These are phyloP conservation scores for Malassezia brasiliensis DNA, from an alignment of 1,284 basidiomycete species.

Conservation along the genomic window DNA sequence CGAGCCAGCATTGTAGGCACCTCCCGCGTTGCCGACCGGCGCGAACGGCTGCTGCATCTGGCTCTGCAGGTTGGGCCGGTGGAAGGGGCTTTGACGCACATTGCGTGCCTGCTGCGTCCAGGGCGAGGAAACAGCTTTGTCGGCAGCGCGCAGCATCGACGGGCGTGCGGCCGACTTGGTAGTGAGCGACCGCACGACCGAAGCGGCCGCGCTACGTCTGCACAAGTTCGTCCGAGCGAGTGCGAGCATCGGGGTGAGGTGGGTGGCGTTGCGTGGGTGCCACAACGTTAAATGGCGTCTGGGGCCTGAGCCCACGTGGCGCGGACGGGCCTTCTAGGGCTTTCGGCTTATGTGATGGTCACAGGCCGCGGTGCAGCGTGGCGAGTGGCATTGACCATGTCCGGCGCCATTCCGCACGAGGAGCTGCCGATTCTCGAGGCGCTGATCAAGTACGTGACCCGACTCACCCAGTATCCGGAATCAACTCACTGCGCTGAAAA, in stretches of 20 bases:
- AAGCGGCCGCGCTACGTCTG: not conserved
- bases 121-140: not conserved
- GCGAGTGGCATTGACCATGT: conserved; percentile 23
- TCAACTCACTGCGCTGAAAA: conserved; percentile 68
- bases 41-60: not conserved
- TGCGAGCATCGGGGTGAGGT: too few relatives aligned
- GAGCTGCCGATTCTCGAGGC: conserved; percentile 88
- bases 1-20: not conserved
- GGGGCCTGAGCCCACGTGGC: not conserved
- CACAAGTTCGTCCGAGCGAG: not conserved
- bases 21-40: too few relatives aligned
- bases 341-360: not conserved
- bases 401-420: conserved; percentile 48
- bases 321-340: not conserved
- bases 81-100: conserved; percentile 15
- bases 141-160: not conserved
- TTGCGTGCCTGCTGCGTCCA: conserved; percentile 13
- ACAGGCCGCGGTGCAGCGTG: not conserved
- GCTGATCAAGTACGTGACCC: conserved; percentile 66
- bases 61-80: conserved; percentile 2
- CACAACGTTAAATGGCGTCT: not conserved
- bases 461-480: conserved; percentile 67
- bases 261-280: too few relatives aligned
- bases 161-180: not conserved
- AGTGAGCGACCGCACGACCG: not conserved